Evolutionary conservation across 2,329 filamentous ascomycete species (phyloP), one percentile per base, ranked within the genome.

Genomic region (Venturia effusa): DNA sequence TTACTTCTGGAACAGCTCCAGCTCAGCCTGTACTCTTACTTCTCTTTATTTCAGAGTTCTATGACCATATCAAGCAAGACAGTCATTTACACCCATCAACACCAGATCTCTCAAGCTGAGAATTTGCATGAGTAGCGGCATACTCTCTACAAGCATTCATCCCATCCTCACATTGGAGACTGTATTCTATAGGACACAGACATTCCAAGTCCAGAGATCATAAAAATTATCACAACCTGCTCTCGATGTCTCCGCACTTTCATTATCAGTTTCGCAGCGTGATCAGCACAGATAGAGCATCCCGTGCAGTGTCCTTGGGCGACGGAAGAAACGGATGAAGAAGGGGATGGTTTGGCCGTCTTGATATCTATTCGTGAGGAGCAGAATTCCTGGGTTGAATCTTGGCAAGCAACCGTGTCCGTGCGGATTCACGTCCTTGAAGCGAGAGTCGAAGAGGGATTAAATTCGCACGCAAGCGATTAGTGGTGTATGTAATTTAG

Each of bases 101-200:
- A 24, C 60, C 60, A 22, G 13, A 24, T 13, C 13, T 3, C 24
- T 62, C 60, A 13, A 51, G 39, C 10, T 62, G 39, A 8, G 34
- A 13, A 22, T 24, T 27, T 5, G 51, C 5, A 24, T 51, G 39
- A 22, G 22, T 30, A 11, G 22, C 27, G 30, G 51, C 19, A 22
- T 39, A 62, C 19, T 27, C 41, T 32, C 51, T 62, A 40, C 60
- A 62, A 22, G 39, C 41, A 30, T 62, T 39, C 60, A 62, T 62
- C 4, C 19, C 22, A 32, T 62, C 39, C 24, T 43, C 39, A 51
- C 60, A 62, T 10, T 11, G 5, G n/a, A 62, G 60, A 32, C n/a
- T 51, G 13, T 45, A 34, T 22, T 34, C 13, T 17, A 19, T 30
- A 3, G 60, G 60, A 22, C 54, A 62, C 10, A 40, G n/a, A 62